These are phyloP conservation scores for Cornus suecica DNA, from an alignment of 148 eudicot genomes.

Conservation along the genomic window DNA sequence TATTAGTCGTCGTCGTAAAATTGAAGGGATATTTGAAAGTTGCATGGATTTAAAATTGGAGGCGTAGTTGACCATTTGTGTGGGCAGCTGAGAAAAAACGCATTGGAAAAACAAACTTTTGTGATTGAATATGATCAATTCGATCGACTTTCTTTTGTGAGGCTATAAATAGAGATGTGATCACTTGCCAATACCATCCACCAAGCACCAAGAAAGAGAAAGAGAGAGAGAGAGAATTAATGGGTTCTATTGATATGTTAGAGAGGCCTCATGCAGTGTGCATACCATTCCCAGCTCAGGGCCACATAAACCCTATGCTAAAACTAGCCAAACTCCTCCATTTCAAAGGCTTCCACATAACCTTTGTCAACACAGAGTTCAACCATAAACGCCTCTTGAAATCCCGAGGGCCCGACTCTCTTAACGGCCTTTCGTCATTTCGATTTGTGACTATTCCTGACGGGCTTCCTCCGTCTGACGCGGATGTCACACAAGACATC, in stretches of 20 bases:
- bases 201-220: no score
- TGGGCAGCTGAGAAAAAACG: no score
- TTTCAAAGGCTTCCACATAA: conserved; percentile 29
- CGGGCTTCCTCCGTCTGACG: conserved; percentile 33
- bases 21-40: no score
- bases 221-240: no score
- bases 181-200: no score
- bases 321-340: conserved; percentile 38
- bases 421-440: conserved; percentile 30
- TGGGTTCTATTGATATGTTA: background rate
- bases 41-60: no score
- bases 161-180: no score
- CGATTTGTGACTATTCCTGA: conserved; percentile 36
- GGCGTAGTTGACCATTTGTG: no score
- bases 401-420: conserved; percentile 27
- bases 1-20: no score
- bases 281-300: conserved; percentile 29
- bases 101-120: no score
- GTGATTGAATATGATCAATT: no score
- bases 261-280: conserved; percentile 7
- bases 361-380: conserved; percentile 35
- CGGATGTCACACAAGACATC: conserved; percentile 30
- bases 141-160: no score
- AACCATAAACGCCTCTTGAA: conserved; percentile 22
- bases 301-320: conserved; percentile 39